A percentile compares a stretch with the other conserved stretches of the same genome.
Conservation (phyloP, 495 filamentous ascomycete genomes). For the Neurospora terricola region DNA sequence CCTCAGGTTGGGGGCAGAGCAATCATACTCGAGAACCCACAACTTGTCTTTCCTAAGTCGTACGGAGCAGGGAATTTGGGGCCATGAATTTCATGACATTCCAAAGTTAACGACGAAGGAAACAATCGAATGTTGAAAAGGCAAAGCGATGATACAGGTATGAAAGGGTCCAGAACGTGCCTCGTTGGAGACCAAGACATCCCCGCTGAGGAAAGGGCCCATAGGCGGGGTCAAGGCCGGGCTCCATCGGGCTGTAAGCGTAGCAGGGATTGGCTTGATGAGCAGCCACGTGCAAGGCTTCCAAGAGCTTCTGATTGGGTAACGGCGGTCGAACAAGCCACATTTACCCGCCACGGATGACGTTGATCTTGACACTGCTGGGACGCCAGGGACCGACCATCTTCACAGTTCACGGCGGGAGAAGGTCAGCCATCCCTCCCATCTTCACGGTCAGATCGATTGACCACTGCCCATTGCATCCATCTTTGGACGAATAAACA, state of each 20-base stretch:
- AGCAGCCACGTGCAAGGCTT: background rate
- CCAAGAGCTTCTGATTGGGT: background rate
- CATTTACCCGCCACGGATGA: conserved; percentile 32
- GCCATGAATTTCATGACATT: background rate
- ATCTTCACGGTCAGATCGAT: background rate
- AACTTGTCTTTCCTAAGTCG: background rate
- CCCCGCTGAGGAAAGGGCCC: background rate
- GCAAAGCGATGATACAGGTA: background rate
- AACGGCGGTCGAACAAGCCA: conserved; percentile 14
- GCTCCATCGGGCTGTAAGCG: background rate
- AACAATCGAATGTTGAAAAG: background rate
- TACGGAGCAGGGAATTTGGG: background rate
- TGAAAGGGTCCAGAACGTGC: conserved; percentile 6
- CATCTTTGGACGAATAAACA: background rate
- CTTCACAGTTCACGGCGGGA: background rate
- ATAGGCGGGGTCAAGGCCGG: background rate
- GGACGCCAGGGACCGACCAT: background rate
- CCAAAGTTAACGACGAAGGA: background rate
- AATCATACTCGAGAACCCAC: background rate
- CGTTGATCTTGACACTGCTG: conserved; percentile 12
- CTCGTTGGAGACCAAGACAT: background rate
- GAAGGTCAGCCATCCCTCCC: background rate
- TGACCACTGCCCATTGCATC: no score
- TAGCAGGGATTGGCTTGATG: background rate
- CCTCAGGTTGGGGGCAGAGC: background rate